A percentile compares a stretch with the other conserved stretches of the same genome.
These are phyloP conservation scores for Amniculicola lignicola DNA, from an alignment of 495 filamentous ascomycete species.

Conservation along the genomic window DNA sequence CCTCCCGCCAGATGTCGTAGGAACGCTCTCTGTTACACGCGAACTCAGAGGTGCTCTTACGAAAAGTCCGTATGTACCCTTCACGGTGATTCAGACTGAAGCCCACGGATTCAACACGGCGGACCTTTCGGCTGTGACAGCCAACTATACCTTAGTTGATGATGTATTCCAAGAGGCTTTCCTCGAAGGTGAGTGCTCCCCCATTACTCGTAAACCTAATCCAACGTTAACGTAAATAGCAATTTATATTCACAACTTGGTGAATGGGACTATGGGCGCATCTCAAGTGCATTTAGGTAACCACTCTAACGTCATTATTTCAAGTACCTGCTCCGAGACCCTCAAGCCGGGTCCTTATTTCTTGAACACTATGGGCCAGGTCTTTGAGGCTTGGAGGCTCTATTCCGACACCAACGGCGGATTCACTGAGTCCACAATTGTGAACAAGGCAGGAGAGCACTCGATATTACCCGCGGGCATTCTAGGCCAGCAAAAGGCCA, in stretches of 20 bases:
- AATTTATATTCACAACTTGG: constrained; percentile 1
- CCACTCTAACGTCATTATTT: not conserved
- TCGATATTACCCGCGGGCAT: constrained; percentile 46
- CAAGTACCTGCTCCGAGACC: not conserved
- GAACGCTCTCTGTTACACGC: constrained; percentile 18
- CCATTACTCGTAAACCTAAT: not conserved
- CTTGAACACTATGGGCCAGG: constrained; percentile 38
- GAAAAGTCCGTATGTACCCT: constrained; percentile 28
- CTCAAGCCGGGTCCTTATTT: constrained; percentile 47
- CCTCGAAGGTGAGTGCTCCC: constrained; percentile 23
- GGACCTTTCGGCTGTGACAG: constrained; percentile 7
- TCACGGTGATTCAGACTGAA: constrained; percentile 33
- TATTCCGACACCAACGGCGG: constrained; percentile 48
- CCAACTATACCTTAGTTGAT: constrained; percentile 20
- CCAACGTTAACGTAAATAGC: not conserved
- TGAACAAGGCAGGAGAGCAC: constrained; percentile 38
- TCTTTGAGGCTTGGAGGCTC: constrained; percentile 50
- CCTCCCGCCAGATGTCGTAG: constrained; percentile 29
- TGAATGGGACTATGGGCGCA: not conserved
- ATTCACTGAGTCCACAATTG: constrained; percentile 45
- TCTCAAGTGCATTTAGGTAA: constrained; percentile 12
- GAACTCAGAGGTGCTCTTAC: constrained; percentile 1
- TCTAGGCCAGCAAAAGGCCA: constrained; percentile 41
- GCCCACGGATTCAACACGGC: constrained; percentile 15
- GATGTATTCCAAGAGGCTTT: constrained; percentile 41